These are phyloP conservation scores for Alectoria sarmentosa DNA, from an alignment of 495 filamentous ascomycete genomes.

Conservation along the genomic window DNA sequence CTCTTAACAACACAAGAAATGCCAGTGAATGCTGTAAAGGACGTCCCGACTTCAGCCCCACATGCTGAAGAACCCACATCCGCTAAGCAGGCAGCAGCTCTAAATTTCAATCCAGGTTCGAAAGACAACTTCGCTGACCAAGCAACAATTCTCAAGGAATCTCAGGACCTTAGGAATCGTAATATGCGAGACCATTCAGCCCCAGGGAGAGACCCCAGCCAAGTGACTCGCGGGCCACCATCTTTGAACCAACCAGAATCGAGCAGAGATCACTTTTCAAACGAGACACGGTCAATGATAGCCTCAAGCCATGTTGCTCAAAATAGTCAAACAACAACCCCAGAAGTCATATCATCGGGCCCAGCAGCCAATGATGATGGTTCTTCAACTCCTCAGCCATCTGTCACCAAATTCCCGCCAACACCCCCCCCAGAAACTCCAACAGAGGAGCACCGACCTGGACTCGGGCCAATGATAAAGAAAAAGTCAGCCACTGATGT, in stretches of 20 bases:
- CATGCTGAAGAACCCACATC: background rate
- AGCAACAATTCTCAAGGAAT: background rate
- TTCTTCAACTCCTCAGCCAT: slow-evolving; percentile 3
- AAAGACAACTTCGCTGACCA: slow-evolving; percentile 1
- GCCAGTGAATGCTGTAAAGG: slow-evolving; percentile 19
- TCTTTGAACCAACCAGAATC: slow-evolving; percentile 8
- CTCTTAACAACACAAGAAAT: slow-evolving; percentile 10
- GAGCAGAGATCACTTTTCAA: slow-evolving; percentile 3
- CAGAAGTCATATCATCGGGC: slow-evolving; percentile 4
- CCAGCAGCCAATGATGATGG: slow-evolving; percentile 11
- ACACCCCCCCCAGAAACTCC: slow-evolving; percentile 24
- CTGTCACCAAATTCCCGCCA: slow-evolving; percentile 16
- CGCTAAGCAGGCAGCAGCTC: background rate
- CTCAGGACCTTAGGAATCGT: slow-evolving; percentile 6
- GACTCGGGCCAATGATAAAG: slow-evolving; percentile 87
- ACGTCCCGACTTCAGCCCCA: background rate
- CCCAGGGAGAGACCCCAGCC: background rate
- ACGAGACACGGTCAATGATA: slow-evolving; percentile 19
- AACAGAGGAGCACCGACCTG: slow-evolving; percentile 55
- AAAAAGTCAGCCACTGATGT: slow-evolving; percentile 63
- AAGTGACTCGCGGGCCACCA: background rate
- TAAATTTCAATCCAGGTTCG: slow-evolving; percentile 3
- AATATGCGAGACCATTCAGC: background rate
- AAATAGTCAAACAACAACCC: background rate
- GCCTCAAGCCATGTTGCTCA: slow-evolving; percentile 15